Base-by-base conservation (phyloP, 176 grass and related monocot species). In the Alopecurus myosuroides region DNA sequence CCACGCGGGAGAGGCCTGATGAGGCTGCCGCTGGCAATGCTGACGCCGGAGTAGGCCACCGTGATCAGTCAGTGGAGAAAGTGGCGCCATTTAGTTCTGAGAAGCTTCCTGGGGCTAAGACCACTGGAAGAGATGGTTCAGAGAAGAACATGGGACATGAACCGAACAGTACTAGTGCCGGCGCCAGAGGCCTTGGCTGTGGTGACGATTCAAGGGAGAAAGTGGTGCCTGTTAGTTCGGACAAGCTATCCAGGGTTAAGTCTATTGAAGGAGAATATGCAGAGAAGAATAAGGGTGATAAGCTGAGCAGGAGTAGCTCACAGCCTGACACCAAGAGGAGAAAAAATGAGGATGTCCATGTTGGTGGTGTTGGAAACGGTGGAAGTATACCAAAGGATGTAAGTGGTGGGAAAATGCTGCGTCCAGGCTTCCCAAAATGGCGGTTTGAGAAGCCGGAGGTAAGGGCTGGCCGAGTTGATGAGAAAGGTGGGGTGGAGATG, bases 381-480 rank as follows among this genome's bases (percentile, higher is more conserved):
- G 71, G 33, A 22, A 69, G 67, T 60, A 40, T 72, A n/a, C 46
- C 33, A 6, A 86, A 82, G 74, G 64, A 78, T 77, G 83, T 67
- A 60, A 69, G 40, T 78, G 69, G 63, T 41, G 39, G 66, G 14
- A 96, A 86, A 71, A 90, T 84, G 82, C 80, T 82, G 57, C 92
- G 77, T 28, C 80, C 51, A 8, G 91, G 90, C 50, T 73, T 90
- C 69, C 88, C 86, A 1, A 70, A 68, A 37, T 84, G 79, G 86
- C 83, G 86, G 20, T 76, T 91, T 9, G 86, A 96, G 82, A 94
- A 81, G 82, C 77, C 79, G 1, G 90, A 94, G 68, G 73, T 94
- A 22, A 85, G 93, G 68, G 85, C 74, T 44, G 88, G 86, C 23
- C 70, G 86, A 52, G 64, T 92, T 31, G 79, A 87, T 83, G 88